Evolutionary conservation across 2,329 filamentous ascomycete species (phyloP).

Genomic region (Davidsoniella virescens): DNA sequence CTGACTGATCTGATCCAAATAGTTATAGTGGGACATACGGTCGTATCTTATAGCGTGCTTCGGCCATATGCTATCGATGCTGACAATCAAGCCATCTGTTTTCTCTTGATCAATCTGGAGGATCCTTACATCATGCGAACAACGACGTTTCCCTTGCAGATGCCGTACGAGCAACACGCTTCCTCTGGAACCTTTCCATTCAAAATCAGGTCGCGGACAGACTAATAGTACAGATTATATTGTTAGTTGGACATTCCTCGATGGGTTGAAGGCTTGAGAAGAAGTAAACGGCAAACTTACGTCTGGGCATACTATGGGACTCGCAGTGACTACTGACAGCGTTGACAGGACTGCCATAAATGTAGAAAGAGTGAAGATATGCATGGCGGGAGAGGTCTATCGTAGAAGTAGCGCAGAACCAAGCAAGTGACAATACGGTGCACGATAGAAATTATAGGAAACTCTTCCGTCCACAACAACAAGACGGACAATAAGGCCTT

Average conservation of each 20-base stretch:
- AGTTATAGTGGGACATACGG: too few species aligned
- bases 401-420: too few species aligned
- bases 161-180: slow-evolving; percentile 37
- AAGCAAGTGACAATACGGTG: too few species aligned
- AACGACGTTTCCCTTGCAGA: slow-evolving; percentile 34
- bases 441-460: too few species aligned
- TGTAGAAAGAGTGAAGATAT: neutral
- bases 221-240: neutral
- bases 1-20: too few species aligned
- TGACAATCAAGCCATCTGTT: neutral
- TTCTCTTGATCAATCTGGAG: neutral
- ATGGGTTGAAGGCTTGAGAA: neutral
- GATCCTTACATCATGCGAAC: slow-evolving; percentile 25
- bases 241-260: neutral
- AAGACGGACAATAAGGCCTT: too few species aligned
- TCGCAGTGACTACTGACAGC: neutral
- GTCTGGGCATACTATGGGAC: slow-evolving; percentile 11
- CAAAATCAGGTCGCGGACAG: slow-evolving; percentile 27
- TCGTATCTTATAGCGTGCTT: too few species aligned
- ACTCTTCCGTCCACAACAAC: too few species aligned
- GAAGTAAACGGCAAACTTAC: slow-evolving; percentile 2
- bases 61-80: neutral
- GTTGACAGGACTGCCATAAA: neutral
- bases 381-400: neutral
- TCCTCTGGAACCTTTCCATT: slow-evolving; percentile 30